Evolutionary conservation across 129 eudicot genomes (phyloP), one percentile per base, ranked within the genome.

Genomic region (Pulicaria dysenterica): DNA sequence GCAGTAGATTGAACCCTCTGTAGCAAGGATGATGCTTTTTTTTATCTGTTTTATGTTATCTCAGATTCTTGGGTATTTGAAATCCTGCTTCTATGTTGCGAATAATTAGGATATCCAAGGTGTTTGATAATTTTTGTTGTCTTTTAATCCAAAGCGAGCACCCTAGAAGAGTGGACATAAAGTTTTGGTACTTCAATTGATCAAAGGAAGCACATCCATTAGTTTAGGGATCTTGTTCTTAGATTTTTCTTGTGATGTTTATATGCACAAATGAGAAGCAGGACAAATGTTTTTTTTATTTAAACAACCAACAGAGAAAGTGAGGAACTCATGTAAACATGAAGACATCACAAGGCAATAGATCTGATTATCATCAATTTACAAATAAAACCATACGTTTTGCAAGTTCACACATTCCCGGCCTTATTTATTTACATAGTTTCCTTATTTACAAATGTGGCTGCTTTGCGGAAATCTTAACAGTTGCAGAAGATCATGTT

Each of bases 101-200:
- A 24, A 24, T 24, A 24, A 24, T 24, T 24, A 24, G 31, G 31
- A 24, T 24, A 24, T 24, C 31, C 1, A 24, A 77, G 57, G 14
- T 68, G 70, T 76, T 55, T 79, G 80, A 56, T 63, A 14, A 69
- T 16, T 58, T 79, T 88, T 93, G 82, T 89, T 92, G 0, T 90
- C 96, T 75, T 89, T 93, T 80, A 93, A 89, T 76, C 81, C 95
- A 38, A 93, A 89, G 95, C 96, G 16, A 87, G 85, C 51, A 63
- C 83, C 58, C 3, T 90, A 89, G 82, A 89, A 93, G 85, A 80
- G 85, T 42, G 95, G 84, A 85, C 69, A 96, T 87, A 80, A 44
- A 44, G 48, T 10, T 44, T 7, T 10, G 6, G 1, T 3, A 0
- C 10, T 44, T 44, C 3, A 7, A 6, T 44, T 6, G 48, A 44